Conservation (phyloP, 2,329 filamentous ascomycete genomes). For the Aspergillus persii region DNA sequence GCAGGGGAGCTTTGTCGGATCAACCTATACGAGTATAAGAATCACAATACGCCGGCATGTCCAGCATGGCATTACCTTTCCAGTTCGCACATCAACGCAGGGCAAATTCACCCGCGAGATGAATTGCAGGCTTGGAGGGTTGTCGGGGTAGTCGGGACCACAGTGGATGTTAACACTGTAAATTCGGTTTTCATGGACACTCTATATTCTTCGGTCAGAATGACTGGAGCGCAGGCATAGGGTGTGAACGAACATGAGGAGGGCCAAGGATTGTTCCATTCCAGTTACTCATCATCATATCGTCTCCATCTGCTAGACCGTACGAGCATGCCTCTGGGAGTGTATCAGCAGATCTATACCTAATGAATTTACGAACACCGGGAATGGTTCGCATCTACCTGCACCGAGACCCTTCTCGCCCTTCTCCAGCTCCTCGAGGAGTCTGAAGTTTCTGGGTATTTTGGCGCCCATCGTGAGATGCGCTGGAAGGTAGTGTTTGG, state of each 20-base stretch:
- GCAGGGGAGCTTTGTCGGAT: constrained; percentile 78
- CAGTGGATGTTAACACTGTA: constrained; percentile 98
- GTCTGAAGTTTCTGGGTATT: constrained; percentile 91
- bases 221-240: background rate
- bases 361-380: background rate
- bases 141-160: constrained; percentile 82
- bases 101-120: constrained; percentile 95
- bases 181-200: constrained; percentile 96
- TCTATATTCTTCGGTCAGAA: constrained; percentile 52
- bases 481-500: background rate
- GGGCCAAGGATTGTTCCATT: constrained; percentile 96
- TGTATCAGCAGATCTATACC: constrained; percentile 21
- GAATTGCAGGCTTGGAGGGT: constrained; percentile 86
- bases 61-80: constrained; percentile 54
- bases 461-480: constrained; percentile 60
- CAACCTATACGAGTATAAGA: constrained; percentile 57
- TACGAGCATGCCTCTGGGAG: constrained; percentile 88
- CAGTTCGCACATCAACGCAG: constrained; percentile 78
- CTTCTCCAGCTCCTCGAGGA: constrained; percentile 97
- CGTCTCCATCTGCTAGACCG: constrained; percentile 88
- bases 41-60: background rate
- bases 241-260: constrained; percentile 70
- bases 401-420: constrained; percentile 96
- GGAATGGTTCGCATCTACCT: constrained; percentile 45
- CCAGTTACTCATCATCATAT: constrained; percentile 97